These are phyloP conservation scores for Quercus suber DNA, from an alignment of 306 rosid species.

Conservation along the genomic window DNA sequence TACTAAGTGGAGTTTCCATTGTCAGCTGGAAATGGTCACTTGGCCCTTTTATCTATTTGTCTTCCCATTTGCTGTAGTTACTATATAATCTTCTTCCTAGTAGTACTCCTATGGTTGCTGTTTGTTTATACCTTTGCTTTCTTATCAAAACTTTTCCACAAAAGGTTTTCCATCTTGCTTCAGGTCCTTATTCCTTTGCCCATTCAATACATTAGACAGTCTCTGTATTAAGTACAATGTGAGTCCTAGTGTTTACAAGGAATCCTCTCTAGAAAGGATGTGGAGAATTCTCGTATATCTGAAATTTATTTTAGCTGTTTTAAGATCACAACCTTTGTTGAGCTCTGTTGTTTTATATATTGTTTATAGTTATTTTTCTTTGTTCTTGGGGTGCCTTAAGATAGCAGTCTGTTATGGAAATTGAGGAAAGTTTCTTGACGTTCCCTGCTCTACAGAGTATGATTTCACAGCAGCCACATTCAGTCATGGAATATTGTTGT, in stretches of 20 bases:
- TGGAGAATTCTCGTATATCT: neutral
- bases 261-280: neutral
- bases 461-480: neutral
- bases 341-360: neutral
- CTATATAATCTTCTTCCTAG: neutral
- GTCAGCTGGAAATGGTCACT: neutral
- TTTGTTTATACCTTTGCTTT: neutral
- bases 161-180: neutral
- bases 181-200: neutral
- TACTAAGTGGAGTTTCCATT: neutral
- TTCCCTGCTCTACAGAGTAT: neutral
- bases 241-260: neutral
- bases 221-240: neutral
- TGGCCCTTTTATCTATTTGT: neutral
- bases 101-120: neutral
- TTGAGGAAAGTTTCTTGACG: neutral
- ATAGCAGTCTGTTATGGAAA: neutral
- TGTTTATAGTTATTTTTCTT: neutral
- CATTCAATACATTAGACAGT: neutral
- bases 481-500: neutral
- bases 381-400: neutral
- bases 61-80: neutral
- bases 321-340: neutral
- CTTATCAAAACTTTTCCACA: neutral
- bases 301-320: neutral